These are phyloP conservation scores for Mucor ambiguus DNA, from an alignment of 371 early-diverging fungal species.

Conservation along the genomic window DNA sequence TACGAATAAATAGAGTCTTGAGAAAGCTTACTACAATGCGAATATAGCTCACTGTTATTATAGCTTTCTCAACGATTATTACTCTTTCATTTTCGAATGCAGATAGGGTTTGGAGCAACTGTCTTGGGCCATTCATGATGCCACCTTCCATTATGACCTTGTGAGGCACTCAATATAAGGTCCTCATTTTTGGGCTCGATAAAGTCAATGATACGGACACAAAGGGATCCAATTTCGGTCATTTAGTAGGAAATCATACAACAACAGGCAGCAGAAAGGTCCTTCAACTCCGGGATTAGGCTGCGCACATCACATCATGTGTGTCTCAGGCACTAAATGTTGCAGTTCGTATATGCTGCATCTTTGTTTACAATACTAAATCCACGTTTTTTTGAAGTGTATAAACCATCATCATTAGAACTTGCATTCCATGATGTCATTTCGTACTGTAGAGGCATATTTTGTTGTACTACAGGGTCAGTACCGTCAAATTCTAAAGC, in stretches of 20 bases:
- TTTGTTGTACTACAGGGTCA: not conserved
- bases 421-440: not conserved
- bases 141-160: not conserved
- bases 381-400: slow-evolving; percentile 2
- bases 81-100: not conserved
- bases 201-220: not conserved
- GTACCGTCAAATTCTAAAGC: not conserved
- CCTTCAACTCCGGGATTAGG: not conserved
- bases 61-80: not conserved
- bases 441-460: not conserved
- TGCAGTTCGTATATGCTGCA: not conserved
- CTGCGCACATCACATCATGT: not conserved
- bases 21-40: not conserved
- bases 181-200: not conserved
- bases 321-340: not conserved
- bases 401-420: not conserved
- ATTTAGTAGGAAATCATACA: not conserved
- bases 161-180: not conserved
- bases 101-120: not conserved
- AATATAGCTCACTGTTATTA: not conserved
- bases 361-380: not conserved
- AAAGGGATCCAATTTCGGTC: not conserved
- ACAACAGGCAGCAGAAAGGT: not conserved
- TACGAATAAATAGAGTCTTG: not conserved
- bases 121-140: not conserved